Percentiles rank a stretch among this genome's conserved stretches.
Conservation (phyloP, 2,329 filamentous ascomycete genomes). For the Apiospora hydei region DNA sequence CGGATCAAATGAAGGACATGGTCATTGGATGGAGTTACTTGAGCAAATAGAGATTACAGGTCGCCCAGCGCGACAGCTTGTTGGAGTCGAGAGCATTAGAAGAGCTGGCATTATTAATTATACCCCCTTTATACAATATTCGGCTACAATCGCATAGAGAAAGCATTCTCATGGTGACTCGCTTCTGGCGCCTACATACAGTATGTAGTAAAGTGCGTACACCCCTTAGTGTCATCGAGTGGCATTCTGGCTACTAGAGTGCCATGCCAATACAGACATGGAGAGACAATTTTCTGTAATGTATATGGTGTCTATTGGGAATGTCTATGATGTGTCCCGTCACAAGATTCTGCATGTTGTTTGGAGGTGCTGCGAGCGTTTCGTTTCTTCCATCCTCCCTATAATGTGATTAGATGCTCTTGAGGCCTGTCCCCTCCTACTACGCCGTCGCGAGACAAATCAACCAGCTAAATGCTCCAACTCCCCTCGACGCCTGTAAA, state of each 20-base stretch:
- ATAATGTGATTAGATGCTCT: background rate
- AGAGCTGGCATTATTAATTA: background rate
- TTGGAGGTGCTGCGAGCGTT: background rate
- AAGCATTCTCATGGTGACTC: background rate
- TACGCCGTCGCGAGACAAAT: background rate
- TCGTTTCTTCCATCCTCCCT: slow-evolving; percentile 5
- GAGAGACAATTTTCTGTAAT: background rate
- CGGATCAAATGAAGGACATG: background rate
- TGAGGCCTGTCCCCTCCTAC: background rate
- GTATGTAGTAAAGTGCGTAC: background rate
- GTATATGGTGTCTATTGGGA: background rate
- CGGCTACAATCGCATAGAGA: background rate
- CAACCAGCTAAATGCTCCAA: slow-evolving; percentile 13
- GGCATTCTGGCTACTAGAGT: background rate
- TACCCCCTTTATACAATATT: slow-evolving; percentile 16
- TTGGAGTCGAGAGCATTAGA: background rate
- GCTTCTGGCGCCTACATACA: background rate
- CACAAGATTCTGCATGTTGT: background rate
- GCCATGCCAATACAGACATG: background rate
- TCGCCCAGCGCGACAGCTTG: background rate
- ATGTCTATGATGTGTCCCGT: background rate
- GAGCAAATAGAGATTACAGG: background rate
- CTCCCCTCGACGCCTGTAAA: slow-evolving; percentile 13
- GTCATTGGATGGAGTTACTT: background rate
- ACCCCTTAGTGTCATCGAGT: background rate